These are phyloP conservation scores for Rhododendron ovatum DNA, from an alignment of 148 eudicot genomes.

Conservation along the genomic window DNA sequence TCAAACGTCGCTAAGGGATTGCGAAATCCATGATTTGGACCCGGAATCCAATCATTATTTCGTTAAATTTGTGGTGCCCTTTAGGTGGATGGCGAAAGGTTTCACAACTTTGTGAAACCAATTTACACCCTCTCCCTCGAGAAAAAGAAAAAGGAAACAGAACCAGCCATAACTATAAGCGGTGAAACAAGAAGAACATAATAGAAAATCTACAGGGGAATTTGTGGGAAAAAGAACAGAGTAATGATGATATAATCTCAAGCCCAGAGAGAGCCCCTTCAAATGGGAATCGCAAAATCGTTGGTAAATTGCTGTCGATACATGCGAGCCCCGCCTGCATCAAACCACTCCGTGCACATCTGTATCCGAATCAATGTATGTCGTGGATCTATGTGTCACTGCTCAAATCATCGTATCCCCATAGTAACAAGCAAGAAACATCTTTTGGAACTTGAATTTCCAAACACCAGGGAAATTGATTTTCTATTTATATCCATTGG, in stretches of 20 bases:
- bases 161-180: not conserved
- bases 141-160: not conserved
- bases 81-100: not conserved
- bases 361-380: not conserved
- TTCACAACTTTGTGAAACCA: not conserved
- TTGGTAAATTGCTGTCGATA: not conserved
- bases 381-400: not conserved
- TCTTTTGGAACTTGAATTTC: not conserved
- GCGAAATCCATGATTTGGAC: conserved; percentile 28
- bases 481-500: not conserved
- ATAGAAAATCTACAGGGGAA: not conserved
- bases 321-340: too few relatives aligned
- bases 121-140: not conserved
- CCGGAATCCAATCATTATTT: conserved; percentile 22
- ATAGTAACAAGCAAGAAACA: too few relatives aligned
- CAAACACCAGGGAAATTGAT: not conserved
- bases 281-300: not conserved
- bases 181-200: not conserved
- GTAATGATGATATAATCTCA: not conserved
- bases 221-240: not conserved
- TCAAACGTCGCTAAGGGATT: conserved; percentile 15
- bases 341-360: not conserved
- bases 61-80: not conserved
- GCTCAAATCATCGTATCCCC: not conserved
- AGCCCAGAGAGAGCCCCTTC: not conserved